phyloP scores from a whole-genome alignment of 2,329 filamentous ascomycete species.

The Alternaria postmessia region DNA sequence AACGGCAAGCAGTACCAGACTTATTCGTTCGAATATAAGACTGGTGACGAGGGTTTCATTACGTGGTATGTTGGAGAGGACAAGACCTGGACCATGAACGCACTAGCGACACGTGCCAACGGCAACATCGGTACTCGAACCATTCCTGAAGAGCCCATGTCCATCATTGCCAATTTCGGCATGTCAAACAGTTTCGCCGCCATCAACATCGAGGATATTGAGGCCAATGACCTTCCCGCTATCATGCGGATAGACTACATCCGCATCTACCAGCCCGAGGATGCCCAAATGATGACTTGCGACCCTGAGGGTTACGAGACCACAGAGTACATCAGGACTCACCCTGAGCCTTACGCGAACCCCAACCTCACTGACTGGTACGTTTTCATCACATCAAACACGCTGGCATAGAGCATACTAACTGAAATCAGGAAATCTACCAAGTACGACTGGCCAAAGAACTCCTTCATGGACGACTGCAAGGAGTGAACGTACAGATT shows the following conservation, averaged over 20 bases:
- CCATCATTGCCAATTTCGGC: slow-evolving; percentile 73
- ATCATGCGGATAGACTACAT: slow-evolving; percentile 75
- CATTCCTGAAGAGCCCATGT: slow-evolving; percentile 73
- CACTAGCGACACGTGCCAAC: slow-evolving; percentile 68
- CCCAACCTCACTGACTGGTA: slow-evolving; percentile 71
- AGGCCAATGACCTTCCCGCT: slow-evolving; percentile 62
- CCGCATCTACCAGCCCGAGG: slow-evolving; percentile 72
- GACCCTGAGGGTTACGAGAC: slow-evolving; percentile 73
- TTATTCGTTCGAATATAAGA: slow-evolving; percentile 64
- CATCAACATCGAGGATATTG: slow-evolving; percentile 66
- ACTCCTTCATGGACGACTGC: slow-evolving; percentile 68
- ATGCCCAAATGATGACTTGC: slow-evolving; percentile 67
- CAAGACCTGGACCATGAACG: slow-evolving; percentile 70
- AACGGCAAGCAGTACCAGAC: slow-evolving; percentile 63
- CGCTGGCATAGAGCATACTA: slow-evolving; percentile 8
- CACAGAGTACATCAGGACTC: slow-evolving; percentile 70
- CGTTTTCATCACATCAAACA: slow-evolving; percentile 26
- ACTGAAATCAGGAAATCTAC: slow-evolving; percentile 54
- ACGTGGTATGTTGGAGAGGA: slow-evolving; percentile 74
- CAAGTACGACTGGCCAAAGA: slow-evolving; percentile 67
- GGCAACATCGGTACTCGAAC: slow-evolving; percentile 73
- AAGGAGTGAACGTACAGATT: slow-evolving; percentile 25
- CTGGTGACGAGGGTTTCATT: slow-evolving; percentile 66
- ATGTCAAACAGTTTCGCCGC: slow-evolving; percentile 72
- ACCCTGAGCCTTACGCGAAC: slow-evolving; percentile 69